phyloP scores from a whole-genome alignment of 2,329 filamentous ascomycete genomes.

The Triangularia verruculosa region DNA sequence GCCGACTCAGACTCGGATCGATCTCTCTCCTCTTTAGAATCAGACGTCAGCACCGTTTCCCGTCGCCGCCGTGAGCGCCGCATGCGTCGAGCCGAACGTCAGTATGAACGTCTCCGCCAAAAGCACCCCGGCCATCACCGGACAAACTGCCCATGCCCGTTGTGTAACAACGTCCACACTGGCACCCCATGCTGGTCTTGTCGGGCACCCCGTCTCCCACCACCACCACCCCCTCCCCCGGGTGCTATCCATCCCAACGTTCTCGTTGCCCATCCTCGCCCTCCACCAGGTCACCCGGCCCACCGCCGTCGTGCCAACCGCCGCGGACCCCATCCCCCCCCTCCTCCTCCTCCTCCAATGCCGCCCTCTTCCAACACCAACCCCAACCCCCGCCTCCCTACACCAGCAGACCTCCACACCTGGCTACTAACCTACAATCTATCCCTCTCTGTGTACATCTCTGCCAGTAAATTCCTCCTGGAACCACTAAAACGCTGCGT shows the following conservation, averaged over 20 bases:
- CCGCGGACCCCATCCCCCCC: conserved; percentile 7
- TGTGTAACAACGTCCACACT: conserved; percentile 34
- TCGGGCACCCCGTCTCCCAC: conserved; percentile 34
- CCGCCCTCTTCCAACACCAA: conserved; percentile 16
- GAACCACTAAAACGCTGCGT: conserved; percentile 44
- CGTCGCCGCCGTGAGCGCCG: conserved; percentile 35
- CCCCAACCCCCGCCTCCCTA: conserved; percentile 37
- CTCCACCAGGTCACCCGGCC: conserved; percentile 15
- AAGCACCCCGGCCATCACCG: conserved; percentile 47
- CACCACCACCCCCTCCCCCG: conserved; percentile 21
- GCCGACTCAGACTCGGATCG: conserved; percentile 35
- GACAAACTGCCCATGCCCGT: conserved; percentile 43
- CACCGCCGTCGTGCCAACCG: conserved; percentile 18
- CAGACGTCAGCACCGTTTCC: conserved; percentile 38
- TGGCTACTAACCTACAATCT: conserved; percentile 48
- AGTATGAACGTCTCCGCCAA: conserved; percentile 38
- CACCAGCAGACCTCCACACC: conserved; percentile 43
- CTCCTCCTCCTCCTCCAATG: conserved; percentile 16
- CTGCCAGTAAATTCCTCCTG: conserved; percentile 47
- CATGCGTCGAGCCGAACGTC: conserved; percentile 36
- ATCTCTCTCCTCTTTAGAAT: conserved; percentile 33
- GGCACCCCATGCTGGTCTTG: conserved; percentile 44
- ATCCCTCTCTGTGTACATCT: conserved; percentile 49
- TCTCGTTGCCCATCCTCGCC: background rate
- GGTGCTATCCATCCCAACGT: conserved; percentile 16